These are phyloP conservation scores for Chlorella sp. DNA, from an alignment of 139 green algal genomes.

Conservation along the genomic window DNA sequence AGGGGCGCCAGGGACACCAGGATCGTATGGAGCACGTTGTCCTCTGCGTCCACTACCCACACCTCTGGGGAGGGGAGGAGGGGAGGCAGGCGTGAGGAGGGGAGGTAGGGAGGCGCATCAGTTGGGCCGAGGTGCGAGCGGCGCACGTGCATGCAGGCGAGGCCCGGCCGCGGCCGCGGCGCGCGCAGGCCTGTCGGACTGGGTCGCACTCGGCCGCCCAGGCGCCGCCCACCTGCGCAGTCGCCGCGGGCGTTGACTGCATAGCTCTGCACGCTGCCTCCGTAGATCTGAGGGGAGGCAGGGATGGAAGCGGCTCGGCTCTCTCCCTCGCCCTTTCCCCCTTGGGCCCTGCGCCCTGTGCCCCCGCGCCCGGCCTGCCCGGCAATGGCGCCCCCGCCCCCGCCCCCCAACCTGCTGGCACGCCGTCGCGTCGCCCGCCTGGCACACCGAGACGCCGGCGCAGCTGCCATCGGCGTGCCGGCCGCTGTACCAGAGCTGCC, in stretches of 20 bases:
- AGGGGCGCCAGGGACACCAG: not conserved
- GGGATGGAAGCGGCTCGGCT: too few relatives aligned
- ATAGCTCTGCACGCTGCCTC: slow-evolving; percentile 6
- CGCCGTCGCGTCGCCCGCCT: not conserved
- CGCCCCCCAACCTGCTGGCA: slow-evolving; percentile 5
- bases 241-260: slow-evolving; percentile 4
- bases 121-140: too few relatives aligned
- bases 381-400: too few relatives aligned
- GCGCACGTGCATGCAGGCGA: too few relatives aligned
- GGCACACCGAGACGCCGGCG: not conserved
- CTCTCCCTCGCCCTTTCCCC: too few relatives aligned
- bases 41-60: slow-evolving; percentile 7
- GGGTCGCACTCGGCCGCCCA: not conserved
- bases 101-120: not conserved
- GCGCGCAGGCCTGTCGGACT: not conserved
- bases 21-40: slow-evolving; percentile 2
- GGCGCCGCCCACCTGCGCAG: not conserved
- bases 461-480: slow-evolving; percentile 2
- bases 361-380: too few relatives aligned
- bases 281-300: not conserved
- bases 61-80: too few relatives aligned
- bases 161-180: too few relatives aligned
- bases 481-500: slow-evolving; percentile 6
- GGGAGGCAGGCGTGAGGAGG: not conserved
- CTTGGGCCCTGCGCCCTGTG: too few relatives aligned